These are phyloP conservation scores for Sutorius eximius DNA, from an alignment of 1,284 basidiomycete species.

Conservation along the genomic window DNA sequence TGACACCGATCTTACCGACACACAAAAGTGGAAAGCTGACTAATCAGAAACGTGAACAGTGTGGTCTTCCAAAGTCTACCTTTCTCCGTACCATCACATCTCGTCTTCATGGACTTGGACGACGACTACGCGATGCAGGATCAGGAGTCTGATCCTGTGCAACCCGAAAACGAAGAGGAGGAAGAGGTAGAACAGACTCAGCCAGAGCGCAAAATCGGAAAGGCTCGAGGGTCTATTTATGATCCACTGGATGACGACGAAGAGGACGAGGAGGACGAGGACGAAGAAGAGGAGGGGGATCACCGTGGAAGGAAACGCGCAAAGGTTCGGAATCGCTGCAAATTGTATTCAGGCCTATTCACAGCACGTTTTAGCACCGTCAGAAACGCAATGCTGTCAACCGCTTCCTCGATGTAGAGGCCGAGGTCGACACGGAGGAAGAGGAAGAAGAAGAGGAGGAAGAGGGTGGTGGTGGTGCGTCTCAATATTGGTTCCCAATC, in stretches of 20 bases:
- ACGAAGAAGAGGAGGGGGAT: conserved; percentile 44
- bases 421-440: conserved; percentile 91
- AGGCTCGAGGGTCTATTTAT: conserved; percentile 40
- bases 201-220: conserved; percentile 32
- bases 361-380: conserved; percentile 46
- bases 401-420: conserved; percentile 94
- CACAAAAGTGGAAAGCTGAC: conserved; percentile 21
- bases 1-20: too few relatives aligned
- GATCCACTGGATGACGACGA: conserved; percentile 58
- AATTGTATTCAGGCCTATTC: conserved; percentile 1
- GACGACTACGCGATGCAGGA: conserved; percentile 44
- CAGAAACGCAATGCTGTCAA: conserved; percentile 65
- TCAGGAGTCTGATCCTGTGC: conserved; percentile 38
- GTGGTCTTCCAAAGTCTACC: background rate
- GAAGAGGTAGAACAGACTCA: conserved; percentile 32
- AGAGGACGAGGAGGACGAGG: conserved; percentile 49
- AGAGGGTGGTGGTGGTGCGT: conserved; percentile 71
- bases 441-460: conserved; percentile 95
- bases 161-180: conserved; percentile 41
- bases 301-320: conserved; percentile 51
- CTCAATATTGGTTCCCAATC: background rate
- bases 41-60: conserved; percentile 15
- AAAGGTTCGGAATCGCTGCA: conserved; percentile 45
- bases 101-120: conserved; percentile 46
- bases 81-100: conserved; percentile 26